Conservation (phyloP, 805 yeast species). For the Saccharomycopsis schoenii region DNA sequence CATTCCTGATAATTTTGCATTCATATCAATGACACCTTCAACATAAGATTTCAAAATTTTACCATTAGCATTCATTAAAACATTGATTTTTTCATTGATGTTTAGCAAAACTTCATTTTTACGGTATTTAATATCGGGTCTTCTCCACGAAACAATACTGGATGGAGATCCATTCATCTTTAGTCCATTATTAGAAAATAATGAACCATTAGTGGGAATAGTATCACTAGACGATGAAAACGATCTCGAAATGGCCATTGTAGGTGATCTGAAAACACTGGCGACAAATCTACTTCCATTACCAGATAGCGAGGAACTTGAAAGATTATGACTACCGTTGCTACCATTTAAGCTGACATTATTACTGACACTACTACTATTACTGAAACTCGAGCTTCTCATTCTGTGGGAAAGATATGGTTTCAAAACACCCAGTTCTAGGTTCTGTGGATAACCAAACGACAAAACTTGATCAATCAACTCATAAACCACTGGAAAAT, state of each 20-base stretch:
- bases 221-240: not conserved
- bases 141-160: conserved; percentile 52
- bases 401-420: conserved; percentile 25
- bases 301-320: not conserved
- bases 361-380: not conserved
- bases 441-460: conserved; percentile 65
- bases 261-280: not conserved
- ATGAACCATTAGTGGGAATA: not conserved
- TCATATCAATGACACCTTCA: conserved; percentile 65
- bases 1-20: conserved; percentile 67
- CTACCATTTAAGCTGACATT: not conserved
- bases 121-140: conserved; percentile 60
- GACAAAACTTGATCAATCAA: conserved; percentile 67
- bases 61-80: conserved; percentile 57
- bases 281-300: not conserved
- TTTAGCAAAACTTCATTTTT: conserved; percentile 72
- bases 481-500: conserved; percentile 65
- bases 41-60: conserved; percentile 59
- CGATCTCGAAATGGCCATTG: not conserved
- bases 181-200: not conserved
- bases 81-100: conserved; percentile 64
- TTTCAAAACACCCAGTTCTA: conserved; percentile 40
- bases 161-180: not conserved
- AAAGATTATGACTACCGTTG: conserved; percentile 5
- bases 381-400: not conserved